These are phyloP conservation scores for Syzygium aromaticum DNA, from an alignment of 345 rosid genomes.

Conservation along the genomic window DNA sequence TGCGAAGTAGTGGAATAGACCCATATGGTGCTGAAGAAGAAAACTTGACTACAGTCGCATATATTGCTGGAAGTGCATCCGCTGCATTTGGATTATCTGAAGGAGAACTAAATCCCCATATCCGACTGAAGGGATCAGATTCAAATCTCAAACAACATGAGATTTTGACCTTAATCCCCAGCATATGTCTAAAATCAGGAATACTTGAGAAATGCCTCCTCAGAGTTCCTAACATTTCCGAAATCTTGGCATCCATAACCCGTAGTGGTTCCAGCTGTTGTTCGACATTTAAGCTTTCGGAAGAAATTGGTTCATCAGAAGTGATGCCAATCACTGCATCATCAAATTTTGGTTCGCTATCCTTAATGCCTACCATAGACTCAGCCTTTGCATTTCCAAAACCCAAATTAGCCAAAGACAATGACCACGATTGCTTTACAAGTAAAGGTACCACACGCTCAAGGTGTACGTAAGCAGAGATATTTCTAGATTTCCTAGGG, in stretches of 20 bases:
- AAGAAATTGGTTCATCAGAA: conserved; percentile 22
- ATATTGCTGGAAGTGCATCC: conserved; percentile 64
- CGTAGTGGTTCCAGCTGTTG: conserved; percentile 48
- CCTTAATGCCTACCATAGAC: conserved; percentile 28
- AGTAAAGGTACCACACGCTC: conserved; percentile 54
- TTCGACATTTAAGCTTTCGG: conserved; percentile 31
- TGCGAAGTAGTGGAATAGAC: conserved; percentile 57
- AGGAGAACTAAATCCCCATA: conserved; percentile 37
- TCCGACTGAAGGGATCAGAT: conserved; percentile 51
- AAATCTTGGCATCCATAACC: conserved; percentile 80
- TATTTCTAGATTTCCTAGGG: conserved; percentile 47
- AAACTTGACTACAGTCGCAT: conserved; percentile 80
- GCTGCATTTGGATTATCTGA: conserved; percentile 31
- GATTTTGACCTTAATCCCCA: conserved; percentile 68
- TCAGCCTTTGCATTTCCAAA: conserved; percentile 33
- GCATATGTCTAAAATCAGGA: conserved; percentile 79
- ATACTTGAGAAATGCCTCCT: conserved; percentile 80
- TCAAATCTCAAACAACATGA: conserved; percentile 70
- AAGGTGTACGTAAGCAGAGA: conserved; percentile 61
- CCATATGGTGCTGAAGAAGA: conserved; percentile 86
- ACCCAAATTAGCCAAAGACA: conserved; percentile 51
- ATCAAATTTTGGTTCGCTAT: conserved; percentile 32
- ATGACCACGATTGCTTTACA: conserved; percentile 86
- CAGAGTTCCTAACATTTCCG: conserved; percentile 50
- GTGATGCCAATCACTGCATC: conserved; percentile 29